A percentile compares a stretch with the other conserved stretches of the same genome.
phyloP scores from a whole-genome alignment of 495 filamentous ascomycete genomes.

The Hyaloscypha finlandica region DNA sequence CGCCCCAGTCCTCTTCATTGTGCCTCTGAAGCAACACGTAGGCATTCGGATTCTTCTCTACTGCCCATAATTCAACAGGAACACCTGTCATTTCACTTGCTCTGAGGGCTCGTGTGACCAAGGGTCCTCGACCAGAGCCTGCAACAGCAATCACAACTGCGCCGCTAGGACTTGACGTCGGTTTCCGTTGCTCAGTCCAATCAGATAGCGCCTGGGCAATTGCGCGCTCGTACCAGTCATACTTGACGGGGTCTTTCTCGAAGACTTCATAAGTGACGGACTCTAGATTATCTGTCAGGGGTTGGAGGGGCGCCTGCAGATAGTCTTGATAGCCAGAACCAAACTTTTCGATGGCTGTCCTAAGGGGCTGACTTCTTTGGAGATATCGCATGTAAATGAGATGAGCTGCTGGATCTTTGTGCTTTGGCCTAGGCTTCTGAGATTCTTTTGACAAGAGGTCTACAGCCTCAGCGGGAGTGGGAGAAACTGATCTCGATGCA shows the following conservation, averaged over 20 bases:
- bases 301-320: slow-evolving; percentile 90
- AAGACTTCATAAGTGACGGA: slow-evolving; percentile 98
- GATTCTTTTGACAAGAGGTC: slow-evolving; percentile 38
- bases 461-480: slow-evolving; percentile 61
- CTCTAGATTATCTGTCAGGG: slow-evolving; percentile 93
- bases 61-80: slow-evolving; percentile 79
- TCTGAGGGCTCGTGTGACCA: slow-evolving; percentile 81
- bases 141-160: slow-evolving; percentile 88
- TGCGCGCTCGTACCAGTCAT: slow-evolving; percentile 89
- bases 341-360: slow-evolving; percentile 62
- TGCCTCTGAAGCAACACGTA: slow-evolving; percentile 87
- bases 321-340: slow-evolving; percentile 88
- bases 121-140: slow-evolving; percentile 86
- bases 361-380: slow-evolving; percentile 75
- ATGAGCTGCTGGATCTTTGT: slow-evolving; percentile 49
- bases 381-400: slow-evolving; percentile 82
- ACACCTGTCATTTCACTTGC: slow-evolving; percentile 78
- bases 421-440: slow-evolving; percentile 35
- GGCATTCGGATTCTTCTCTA: slow-evolving; percentile 98
- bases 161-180: slow-evolving; percentile 66
- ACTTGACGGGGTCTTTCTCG: slow-evolving; percentile 97
- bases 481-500: slow-evolving; percentile 49
- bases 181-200: slow-evolving; percentile 70
- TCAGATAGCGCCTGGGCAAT: slow-evolving; percentile 81
- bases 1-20: slow-evolving; percentile 76